Evolutionary conservation across 495 filamentous ascomycete species (phyloP).

Genomic region (Xylaria nigripes): DNA sequence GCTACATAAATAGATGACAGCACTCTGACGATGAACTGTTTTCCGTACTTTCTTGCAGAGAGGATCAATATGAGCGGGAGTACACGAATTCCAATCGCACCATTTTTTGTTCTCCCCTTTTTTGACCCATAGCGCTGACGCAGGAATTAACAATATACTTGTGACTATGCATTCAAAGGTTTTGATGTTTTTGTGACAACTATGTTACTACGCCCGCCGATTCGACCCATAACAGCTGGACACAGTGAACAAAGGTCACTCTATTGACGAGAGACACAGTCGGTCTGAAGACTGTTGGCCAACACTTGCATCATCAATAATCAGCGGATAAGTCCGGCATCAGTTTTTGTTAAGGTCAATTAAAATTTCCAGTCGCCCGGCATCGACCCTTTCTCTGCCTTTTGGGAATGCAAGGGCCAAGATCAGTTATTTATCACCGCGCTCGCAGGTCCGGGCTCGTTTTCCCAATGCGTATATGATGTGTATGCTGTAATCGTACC

Average conservation of each 20-base stretch:
- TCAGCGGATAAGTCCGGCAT: neutral
- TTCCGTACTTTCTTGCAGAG: too few species aligned
- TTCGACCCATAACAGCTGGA: conserved; percentile 13
- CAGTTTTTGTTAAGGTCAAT: neutral
- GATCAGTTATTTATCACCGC: conserved; percentile 39
- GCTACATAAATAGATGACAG: too few species aligned
- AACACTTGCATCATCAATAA: conserved; percentile 51
- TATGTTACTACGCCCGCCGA: conserved; percentile 29
- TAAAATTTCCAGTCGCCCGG: conserved; percentile 32
- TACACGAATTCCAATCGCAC: neutral
- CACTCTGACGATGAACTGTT: too few species aligned
- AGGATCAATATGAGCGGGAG: too few species aligned
- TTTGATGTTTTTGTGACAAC: conserved; percentile 45
- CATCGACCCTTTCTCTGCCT: conserved; percentile 50
- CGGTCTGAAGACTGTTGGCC: conserved; percentile 39
- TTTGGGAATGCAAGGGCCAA: too few species aligned
- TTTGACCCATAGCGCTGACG: neutral
- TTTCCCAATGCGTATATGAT: too few species aligned
- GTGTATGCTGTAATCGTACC: too few species aligned
- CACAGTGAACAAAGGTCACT: too few species aligned
- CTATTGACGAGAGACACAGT: conserved; percentile 30
- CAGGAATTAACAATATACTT: conserved; percentile 11
- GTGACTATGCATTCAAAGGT: conserved; percentile 33
- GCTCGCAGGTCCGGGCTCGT: too few species aligned
- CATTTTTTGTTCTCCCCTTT: neutral